phyloP scores from a whole-genome alignment of 2,329 filamentous ascomycete species.

The Claviceps quebecensis region DNA sequence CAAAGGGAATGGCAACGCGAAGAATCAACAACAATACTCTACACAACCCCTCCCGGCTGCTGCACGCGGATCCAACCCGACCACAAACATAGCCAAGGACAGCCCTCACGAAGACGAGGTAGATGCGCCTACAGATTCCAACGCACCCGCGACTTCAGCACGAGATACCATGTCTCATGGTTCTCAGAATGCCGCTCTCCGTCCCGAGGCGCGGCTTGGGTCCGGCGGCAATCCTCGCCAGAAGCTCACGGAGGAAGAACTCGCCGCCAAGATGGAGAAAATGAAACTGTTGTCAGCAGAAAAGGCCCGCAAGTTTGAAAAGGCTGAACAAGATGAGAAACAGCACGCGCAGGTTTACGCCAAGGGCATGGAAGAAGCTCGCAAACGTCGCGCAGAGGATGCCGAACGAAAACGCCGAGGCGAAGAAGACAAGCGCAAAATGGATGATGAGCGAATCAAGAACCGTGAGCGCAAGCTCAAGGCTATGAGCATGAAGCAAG shows the following conservation, averaged over 20 bases:
- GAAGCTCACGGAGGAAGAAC: constrained; percentile 45
- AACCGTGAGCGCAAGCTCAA: constrained; percentile 48
- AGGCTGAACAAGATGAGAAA: constrained; percentile 41
- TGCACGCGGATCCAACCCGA: neutral
- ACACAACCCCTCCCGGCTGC: constrained; percentile 6
- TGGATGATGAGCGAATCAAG: constrained; percentile 45
- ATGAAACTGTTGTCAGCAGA: constrained; percentile 46
- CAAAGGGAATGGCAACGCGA: constrained; percentile 7
- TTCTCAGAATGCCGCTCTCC: constrained; percentile 18
- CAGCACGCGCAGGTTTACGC: constrained; percentile 41
- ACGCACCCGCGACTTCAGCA: constrained; percentile 17
- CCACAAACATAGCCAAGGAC: neutral
- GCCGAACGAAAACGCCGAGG: constrained; percentile 35
- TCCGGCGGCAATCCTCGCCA: constrained; percentile 45
- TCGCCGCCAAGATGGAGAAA: constrained; percentile 44
- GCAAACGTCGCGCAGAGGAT: constrained; percentile 36
- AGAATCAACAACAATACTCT: neutral
- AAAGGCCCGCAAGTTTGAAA: constrained; percentile 44
- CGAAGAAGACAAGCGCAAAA: constrained; percentile 35
- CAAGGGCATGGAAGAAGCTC: constrained; percentile 41
- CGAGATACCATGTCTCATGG: constrained; percentile 7
- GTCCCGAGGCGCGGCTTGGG: constrained; percentile 28
- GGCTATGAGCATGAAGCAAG: constrained; percentile 39
- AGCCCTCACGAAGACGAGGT: neutral
- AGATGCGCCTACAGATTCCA: constrained; percentile 14